phyloP scores from a whole-genome alignment of 345 rosid genomes.

The Pugionium cornutum region DNA sequence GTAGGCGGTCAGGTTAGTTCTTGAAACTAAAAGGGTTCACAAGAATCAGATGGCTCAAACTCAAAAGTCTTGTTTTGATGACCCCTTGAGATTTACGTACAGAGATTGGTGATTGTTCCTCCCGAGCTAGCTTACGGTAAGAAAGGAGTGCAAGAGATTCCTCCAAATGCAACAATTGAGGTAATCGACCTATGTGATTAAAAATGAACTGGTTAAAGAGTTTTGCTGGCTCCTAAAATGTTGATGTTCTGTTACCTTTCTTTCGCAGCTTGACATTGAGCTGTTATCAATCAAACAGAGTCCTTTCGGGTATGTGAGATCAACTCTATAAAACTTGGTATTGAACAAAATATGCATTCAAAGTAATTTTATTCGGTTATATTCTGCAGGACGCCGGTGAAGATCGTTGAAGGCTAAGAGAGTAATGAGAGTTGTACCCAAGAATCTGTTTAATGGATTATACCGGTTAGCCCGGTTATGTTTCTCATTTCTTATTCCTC shows the following conservation, averaged over 20 bases:
- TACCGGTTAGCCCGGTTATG: constrained; percentile 4
- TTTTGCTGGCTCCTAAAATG: constrained; percentile 11
- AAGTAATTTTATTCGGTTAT: background rate
- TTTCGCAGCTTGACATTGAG: constrained; percentile 80
- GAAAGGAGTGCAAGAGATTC: constrained; percentile 95
- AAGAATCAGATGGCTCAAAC: constrained; percentile 3
- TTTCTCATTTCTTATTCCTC: background rate
- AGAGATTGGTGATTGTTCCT: constrained; percentile 85
- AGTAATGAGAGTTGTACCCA: constrained; percentile 11
- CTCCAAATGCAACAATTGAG: constrained; percentile 97
- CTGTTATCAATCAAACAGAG: constrained; percentile 82
- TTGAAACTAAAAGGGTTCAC: constrained; percentile 5
- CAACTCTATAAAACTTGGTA: background rate
- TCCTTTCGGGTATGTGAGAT: constrained; percentile 73
- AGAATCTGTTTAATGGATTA: constrained; percentile 12
- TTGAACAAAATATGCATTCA: constrained; percentile 9
- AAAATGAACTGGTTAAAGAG: background rate
- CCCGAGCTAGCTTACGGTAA: constrained; percentile 93
- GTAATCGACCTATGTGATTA: constrained; percentile 37
- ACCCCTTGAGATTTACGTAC: constrained; percentile 7
- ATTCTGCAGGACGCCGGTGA: constrained; percentile 72
- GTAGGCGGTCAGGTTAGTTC: constrained; percentile 89
- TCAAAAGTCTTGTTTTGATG: constrained; percentile 7
- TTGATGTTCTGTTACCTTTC: constrained; percentile 2
- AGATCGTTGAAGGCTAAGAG: constrained; percentile 71